Percentiles rank a stretch among this genome's conserved stretches.
Evolutionary conservation across 2,329 filamentous ascomycete species (phyloP).

Genomic region (Myriangium duriaei): DNA sequence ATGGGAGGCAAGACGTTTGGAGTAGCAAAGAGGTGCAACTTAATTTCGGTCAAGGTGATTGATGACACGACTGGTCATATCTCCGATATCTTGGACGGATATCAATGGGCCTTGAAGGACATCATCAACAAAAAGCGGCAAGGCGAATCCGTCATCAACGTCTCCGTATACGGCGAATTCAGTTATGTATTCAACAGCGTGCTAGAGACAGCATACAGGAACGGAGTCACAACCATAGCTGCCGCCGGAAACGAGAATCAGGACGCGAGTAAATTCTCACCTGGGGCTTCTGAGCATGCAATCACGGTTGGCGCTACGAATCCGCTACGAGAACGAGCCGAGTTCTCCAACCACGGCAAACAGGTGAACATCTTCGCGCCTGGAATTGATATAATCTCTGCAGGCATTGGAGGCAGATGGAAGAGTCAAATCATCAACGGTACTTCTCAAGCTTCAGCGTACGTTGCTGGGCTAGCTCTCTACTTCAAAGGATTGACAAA

Average conservation of each 20-base stretch:
- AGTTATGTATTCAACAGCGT: slow-evolving; percentile 39
- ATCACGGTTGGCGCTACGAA: slow-evolving; percentile 25
- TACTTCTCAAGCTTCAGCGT: slow-evolving; percentile 53
- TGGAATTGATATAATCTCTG: slow-evolving; percentile 27
- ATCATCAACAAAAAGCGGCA: slow-evolving; percentile 9
- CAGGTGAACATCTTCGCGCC: slow-evolving; percentile 27
- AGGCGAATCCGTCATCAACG: slow-evolving; percentile 39
- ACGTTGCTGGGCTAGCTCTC: slow-evolving; percentile 53
- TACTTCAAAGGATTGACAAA: slow-evolving; percentile 39
- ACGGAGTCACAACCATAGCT: slow-evolving; percentile 40
- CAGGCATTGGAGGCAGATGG: slow-evolving; percentile 34
- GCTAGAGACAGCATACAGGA: slow-evolving; percentile 33
- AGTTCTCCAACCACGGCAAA: slow-evolving; percentile 28
- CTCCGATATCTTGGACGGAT: slow-evolving; percentile 45
- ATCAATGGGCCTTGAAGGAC: slow-evolving; percentile 38
- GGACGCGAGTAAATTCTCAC: slow-evolving; percentile 17
- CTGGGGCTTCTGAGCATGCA: slow-evolving; percentile 23
- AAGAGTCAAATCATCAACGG: slow-evolving; percentile 40
- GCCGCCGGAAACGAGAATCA: slow-evolving; percentile 41
- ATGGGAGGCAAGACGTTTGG: slow-evolving; percentile 49
- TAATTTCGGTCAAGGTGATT: slow-evolving; percentile 48
- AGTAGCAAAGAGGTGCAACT: slow-evolving; percentile 44
- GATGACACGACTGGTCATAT: slow-evolving; percentile 33
- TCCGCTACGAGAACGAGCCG: slow-evolving; percentile 19
- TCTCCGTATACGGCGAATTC: slow-evolving; percentile 40